A percentile compares a stretch with the other conserved stretches of the same genome.
These are phyloP conservation scores for Blastobotrys elegans DNA, from an alignment of 1,139 yeast species.

Conservation along the genomic window DNA sequence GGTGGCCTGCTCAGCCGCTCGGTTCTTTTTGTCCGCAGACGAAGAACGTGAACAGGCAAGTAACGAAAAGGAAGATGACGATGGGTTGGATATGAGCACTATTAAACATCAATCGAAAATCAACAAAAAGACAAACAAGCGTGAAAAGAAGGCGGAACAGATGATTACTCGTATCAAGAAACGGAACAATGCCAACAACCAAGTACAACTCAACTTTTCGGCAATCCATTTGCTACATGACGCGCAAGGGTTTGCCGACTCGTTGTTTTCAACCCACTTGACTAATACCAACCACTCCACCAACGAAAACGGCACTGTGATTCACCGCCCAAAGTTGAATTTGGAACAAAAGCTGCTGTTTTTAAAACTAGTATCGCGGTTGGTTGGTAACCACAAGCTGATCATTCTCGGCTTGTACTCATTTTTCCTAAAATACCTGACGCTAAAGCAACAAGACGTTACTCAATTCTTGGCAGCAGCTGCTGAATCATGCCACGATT, in stretches of 20 bases:
- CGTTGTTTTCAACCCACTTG: conserved; percentile 65
- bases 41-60: conserved; percentile 87
- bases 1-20: conserved; percentile 84
- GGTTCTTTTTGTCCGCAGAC: conserved; percentile 91
- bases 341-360: conserved; percentile 85
- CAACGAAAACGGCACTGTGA: conserved; percentile 10
- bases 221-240: conserved; percentile 92
- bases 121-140: conserved; percentile 75
- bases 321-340: conserved; percentile 47
- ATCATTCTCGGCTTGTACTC: conserved; percentile 87
- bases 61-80: conserved; percentile 61
- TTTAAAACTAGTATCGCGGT: conserved; percentile 78
- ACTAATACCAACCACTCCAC: conserved; percentile 48
- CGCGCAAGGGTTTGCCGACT: conserved; percentile 97
- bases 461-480: conserved; percentile 95
- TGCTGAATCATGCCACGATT: conserved; percentile 94
- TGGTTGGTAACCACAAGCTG: conserved; percentile 91
- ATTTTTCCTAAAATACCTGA: conserved; percentile 77
- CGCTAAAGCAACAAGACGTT: conserved; percentile 91
- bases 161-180: conserved; percentile 67
- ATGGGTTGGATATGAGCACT: conserved; percentile 41
- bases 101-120: conserved; percentile 76
- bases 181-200: conserved; percentile 44
- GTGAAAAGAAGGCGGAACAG: conserved; percentile 69
- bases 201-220: conserved; percentile 76